These are phyloP conservation scores for Castanea mollissima DNA, from an alignment of 306 rosid genomes.

Conservation along the genomic window DNA sequence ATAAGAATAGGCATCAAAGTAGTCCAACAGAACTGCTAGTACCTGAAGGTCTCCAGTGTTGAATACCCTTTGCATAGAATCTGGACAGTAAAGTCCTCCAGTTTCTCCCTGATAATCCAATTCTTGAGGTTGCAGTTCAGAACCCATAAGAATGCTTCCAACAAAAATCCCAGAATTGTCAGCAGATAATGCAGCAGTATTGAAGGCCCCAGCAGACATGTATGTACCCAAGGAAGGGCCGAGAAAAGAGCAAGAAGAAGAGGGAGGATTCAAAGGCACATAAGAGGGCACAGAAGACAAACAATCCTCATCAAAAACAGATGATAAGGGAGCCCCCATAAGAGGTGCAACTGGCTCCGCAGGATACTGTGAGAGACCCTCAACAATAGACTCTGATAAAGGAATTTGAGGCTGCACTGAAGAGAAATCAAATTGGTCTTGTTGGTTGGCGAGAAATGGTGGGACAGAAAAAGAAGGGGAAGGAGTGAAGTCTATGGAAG, in stretches of 20 bases:
- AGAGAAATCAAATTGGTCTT: conserved; percentile 59
- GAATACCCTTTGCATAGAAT: conserved; percentile 59
- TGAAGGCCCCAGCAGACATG: conserved; percentile 54
- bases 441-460: conserved; percentile 40
- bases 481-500: conserved; percentile 81
- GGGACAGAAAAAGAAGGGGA: conserved; percentile 58
- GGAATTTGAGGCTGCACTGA: conserved; percentile 48
- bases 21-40: conserved; percentile 15
- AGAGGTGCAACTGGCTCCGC: conserved; percentile 40
- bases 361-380: conserved; percentile 56
- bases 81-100: conserved; percentile 65
- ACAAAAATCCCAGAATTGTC: conserved; percentile 63
- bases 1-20: not conserved
- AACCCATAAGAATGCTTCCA: conserved; percentile 51
- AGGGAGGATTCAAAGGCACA: conserved; percentile 58
- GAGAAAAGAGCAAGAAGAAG: conserved; percentile 72
- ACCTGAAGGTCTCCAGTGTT: conserved; percentile 86
- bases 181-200: conserved; percentile 48
- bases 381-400: conserved; percentile 48
- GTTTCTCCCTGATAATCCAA: conserved; percentile 81
- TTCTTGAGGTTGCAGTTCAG: conserved; percentile 75
- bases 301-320: conserved; percentile 75
- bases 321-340: conserved; percentile 43
- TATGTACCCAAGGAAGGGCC: conserved; percentile 51
- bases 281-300: conserved; percentile 77